Percentiles rank a stretch among this genome's conserved stretches.
These are phyloP conservation scores for Aspergillus homomorphus DNA, from an alignment of 495 filamentous ascomycete genomes.

Conservation along the genomic window DNA sequence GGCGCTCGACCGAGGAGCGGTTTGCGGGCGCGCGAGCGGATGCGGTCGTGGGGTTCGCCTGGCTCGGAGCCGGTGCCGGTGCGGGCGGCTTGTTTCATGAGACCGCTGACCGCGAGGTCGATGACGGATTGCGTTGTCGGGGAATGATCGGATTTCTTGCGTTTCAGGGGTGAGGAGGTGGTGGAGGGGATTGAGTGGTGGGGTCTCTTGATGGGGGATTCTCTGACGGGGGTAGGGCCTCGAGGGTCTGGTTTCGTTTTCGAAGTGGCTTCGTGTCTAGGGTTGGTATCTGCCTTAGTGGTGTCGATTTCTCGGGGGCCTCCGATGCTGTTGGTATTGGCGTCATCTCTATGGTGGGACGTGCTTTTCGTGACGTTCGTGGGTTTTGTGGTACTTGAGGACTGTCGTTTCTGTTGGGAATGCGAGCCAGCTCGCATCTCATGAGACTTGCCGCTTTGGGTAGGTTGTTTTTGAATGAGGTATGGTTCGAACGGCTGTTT, in stretches of 20 bases:
- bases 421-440: slow-evolving; percentile 25
- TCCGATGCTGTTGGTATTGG: not conserved
- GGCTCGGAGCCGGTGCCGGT: slow-evolving; percentile 23
- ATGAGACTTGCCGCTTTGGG: slow-evolving; percentile 23
- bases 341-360: not conserved
- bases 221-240: slow-evolving; percentile 27
- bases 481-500: slow-evolving; percentile 51
- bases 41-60: slow-evolving; percentile 19
- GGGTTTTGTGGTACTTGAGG: not conserved
- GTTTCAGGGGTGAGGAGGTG: slow-evolving; percentile 15
- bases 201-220: slow-evolving; percentile 18
- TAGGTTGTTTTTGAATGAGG: slow-evolving; percentile 30
- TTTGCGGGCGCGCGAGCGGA: slow-evolving; percentile 30
- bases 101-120: slow-evolving; percentile 37
- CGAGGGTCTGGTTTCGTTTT: slow-evolving; percentile 4
- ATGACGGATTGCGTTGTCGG: slow-evolving; percentile 23
- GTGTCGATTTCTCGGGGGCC: slow-evolving; percentile 20
- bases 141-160: slow-evolving; percentile 17
- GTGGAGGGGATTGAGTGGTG: slow-evolving; percentile 7
- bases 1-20: slow-evolving; percentile 50
- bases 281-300: slow-evolving; percentile 2
- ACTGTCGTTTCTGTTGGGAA: slow-evolving; percentile 11
- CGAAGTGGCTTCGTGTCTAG: not conserved
- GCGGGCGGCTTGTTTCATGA: slow-evolving; percentile 42
- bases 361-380: slow-evolving; percentile 1